These are phyloP conservation scores for Pseudozyma tsukubaensis DNA, from an alignment of 1,284 basidiomycete genomes.

Conservation along the genomic window DNA sequence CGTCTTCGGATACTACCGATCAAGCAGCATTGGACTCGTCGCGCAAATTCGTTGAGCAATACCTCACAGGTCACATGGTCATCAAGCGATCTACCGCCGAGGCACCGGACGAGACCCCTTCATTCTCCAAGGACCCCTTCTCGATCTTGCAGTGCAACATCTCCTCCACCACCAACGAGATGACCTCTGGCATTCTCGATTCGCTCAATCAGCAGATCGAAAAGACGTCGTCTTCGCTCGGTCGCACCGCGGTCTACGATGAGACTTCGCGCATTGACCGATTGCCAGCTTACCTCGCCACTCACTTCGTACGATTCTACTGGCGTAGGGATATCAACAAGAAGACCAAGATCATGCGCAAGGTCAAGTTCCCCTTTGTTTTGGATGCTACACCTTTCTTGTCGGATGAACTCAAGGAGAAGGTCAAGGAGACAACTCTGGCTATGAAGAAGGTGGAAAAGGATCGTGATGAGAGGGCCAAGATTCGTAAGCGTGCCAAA, in stretches of 20 bases:
- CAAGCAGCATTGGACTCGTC: constrained; percentile 22
- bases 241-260: constrained; percentile 84
- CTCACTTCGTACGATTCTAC: constrained; percentile 94
- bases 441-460: constrained; percentile 83
- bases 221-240: constrained; percentile 83
- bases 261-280: constrained; percentile 85
- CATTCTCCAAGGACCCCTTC: constrained; percentile 78
- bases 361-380: constrained; percentile 89
- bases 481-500: constrained; percentile 82
- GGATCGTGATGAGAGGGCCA: constrained; percentile 84
- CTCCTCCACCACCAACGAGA: constrained; percentile 83
- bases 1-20: constrained; percentile 7
- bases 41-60: constrained; percentile 80
- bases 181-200: constrained; percentile 86
- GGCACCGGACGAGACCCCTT: constrained; percentile 80
- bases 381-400: constrained; percentile 86
- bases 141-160: constrained; percentile 96
- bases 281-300: constrained; percentile 82
- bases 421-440: constrained; percentile 78
- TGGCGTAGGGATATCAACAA: constrained; percentile 92
- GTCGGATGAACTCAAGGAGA: constrained; percentile 81
- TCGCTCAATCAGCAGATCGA: constrained; percentile 85
- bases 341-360: constrained; percentile 75
- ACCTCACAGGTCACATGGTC: constrained; percentile 82
- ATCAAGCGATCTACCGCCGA: constrained; percentile 77